Base-by-base conservation (phyloP, 75 land plant species). In the Chamaecyparis obtusa region DNA sequence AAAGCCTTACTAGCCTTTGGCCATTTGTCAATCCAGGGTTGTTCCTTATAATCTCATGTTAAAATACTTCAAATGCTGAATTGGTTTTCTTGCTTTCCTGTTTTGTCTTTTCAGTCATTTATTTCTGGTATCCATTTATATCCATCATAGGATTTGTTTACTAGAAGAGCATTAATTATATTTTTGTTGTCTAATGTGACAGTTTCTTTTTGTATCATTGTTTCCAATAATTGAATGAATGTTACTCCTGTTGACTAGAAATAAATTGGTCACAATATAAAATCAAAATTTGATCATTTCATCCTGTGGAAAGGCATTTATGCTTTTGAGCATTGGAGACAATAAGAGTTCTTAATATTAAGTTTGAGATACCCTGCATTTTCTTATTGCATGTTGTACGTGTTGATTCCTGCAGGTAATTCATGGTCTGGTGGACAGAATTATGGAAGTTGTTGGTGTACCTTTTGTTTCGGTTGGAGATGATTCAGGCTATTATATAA, bases 401-500 rank as follows among this genome's bases (percentile, higher is more conserved):
- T 81, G 9, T 81, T 46, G 21, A 24, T 5, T 46, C 54, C 30
- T 79, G 78, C 91, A 96, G 98, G 90, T 93, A 44, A 95, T 98
- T 84, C 95, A 94, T 91, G 94, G 97, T 43, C 90, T 98, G 13
- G 91, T 98, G 41, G 95, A 95, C 64, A 94, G 99, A 90, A 87
- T 98, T 39, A 95, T 98, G 96, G 92, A 97, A 83, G 89, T 95
- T 44, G 90, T 93, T 2, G 96, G 97, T 67, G 82, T 89, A 33
- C 87, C 92, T 37, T 86, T 89, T 87, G 93, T 88, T 86, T 46
- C 87, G 36, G 85, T 87, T 78, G 93, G 91, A 48, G 92, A 93
- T 75, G 74, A 89, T 48, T 35, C 93, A 10, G 96, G 92, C 46
- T 92, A 94, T 55, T 90, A 93, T 75, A 92, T 94, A 54, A 86